A percentile compares a stretch with the other conserved stretches of the same genome.
These are phyloP conservation scores for Dendryphion nanum DNA, from an alignment of 2,329 filamentous ascomycete genomes.

Conservation along the genomic window DNA sequence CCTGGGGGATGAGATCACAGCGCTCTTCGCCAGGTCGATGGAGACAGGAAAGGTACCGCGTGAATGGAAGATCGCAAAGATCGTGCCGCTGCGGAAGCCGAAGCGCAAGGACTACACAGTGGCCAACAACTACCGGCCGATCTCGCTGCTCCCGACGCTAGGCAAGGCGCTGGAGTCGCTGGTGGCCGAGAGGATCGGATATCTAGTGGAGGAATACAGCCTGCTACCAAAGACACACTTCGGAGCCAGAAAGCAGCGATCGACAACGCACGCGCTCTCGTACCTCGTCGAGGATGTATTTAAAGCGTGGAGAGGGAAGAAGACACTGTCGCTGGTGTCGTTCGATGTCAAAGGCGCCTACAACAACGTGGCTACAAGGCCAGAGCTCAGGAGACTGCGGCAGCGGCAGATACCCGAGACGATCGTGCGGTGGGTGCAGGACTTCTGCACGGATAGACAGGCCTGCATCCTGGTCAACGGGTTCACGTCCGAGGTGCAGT, in stretches of 20 bases:
- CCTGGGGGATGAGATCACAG: no score
- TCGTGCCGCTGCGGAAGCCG: constrained; percentile 17
- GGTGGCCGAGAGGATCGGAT: no score
- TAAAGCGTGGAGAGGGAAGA: no score
- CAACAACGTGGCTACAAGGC: no score
- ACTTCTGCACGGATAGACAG: no score
- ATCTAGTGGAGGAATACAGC: constrained; percentile 21
- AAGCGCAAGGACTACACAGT: constrained; percentile 21
- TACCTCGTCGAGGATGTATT: constrained; percentile 18
- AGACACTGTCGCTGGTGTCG: no score
- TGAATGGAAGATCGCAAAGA: neutral
- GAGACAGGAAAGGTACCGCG: neutral
- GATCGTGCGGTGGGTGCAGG: no score
- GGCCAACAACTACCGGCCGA: constrained; percentile 24
- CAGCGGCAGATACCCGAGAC: no score
- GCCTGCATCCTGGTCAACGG: constrained; percentile 14
- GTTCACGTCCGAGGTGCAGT: no score
- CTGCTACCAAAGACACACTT: constrained; percentile 40
- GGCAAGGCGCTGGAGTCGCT: constrained; percentile 19
- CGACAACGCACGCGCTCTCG: constrained; percentile 34
- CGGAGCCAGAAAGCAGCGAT: constrained; percentile 36
- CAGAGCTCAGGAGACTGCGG: no score
- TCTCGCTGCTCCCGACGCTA: no score
- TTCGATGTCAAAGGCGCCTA: no score
- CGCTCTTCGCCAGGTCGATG: neutral